Conservation (phyloP, 148 eudicot species). For the Talinum fruticosum region DNA sequence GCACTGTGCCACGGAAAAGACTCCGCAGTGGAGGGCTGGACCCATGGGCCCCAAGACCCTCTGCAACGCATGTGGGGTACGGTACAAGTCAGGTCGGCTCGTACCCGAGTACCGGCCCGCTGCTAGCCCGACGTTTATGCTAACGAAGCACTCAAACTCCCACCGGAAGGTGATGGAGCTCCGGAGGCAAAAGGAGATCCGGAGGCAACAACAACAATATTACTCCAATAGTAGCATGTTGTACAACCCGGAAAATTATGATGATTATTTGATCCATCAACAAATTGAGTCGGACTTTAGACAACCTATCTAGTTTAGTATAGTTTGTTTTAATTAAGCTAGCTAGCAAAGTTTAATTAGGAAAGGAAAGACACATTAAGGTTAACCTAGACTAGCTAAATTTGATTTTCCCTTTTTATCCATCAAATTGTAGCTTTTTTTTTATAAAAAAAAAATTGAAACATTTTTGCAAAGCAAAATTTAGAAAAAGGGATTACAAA, state of each 20-base stretch:
- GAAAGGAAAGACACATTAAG: constrained; percentile 11
- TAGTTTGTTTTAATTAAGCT: background rate
- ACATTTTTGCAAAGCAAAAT: constrained; percentile 13
- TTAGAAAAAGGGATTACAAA: too few species aligned
- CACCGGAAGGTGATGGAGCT: constrained; percentile 84
- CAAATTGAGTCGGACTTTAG: constrained; percentile 66
- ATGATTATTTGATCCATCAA: constrained; percentile 87
- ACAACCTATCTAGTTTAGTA: constrained; percentile 42
- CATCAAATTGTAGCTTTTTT: background rate
- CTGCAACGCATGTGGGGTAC: constrained; percentile 91
- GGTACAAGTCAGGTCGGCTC: constrained; percentile 80
- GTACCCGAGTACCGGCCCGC: constrained; percentile 95
- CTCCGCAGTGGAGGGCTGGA: constrained; percentile 97
- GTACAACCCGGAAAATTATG: constrained; percentile 48
- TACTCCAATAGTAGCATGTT: constrained; percentile 28
- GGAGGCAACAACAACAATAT: constrained; percentile 34
- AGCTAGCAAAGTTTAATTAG: background rate
- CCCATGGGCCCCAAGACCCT: constrained; percentile 89
- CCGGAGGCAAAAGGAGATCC: constrained; percentile 74
- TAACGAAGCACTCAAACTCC: constrained; percentile 79
- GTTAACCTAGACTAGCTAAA: constrained; percentile 10
- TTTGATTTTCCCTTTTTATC: background rate
- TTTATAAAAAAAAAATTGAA: background rate
- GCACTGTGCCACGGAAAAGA: constrained; percentile 80
- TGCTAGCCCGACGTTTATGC: constrained; percentile 74